These are phyloP conservation scores for Lodderomyces orthopsilosis DNA, from an alignment of 1,139 yeast species.

Conservation along the genomic window DNA sequence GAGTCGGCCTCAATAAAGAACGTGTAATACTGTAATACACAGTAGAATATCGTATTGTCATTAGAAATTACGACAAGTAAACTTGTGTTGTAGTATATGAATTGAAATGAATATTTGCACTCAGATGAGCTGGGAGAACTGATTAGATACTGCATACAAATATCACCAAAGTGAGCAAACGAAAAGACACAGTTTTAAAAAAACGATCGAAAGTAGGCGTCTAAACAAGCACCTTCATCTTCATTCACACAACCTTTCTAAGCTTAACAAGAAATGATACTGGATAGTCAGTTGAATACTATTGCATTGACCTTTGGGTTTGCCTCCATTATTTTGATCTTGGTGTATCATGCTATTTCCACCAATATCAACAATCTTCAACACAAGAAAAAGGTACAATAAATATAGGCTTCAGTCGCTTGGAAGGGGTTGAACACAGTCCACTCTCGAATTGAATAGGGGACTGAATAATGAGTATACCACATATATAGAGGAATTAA, in stretches of 20 bases:
- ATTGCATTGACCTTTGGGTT: slow-evolving; percentile 77
- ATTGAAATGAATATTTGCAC: not conserved
- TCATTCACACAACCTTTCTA: not conserved
- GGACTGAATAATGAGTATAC: too few relatives aligned
- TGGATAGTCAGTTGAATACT: slow-evolving; percentile 73
- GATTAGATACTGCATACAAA: not conserved
- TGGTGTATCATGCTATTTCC: slow-evolving; percentile 63
- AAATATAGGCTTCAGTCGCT: not conserved
- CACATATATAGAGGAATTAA: too few relatives aligned
- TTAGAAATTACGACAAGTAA: not conserved
- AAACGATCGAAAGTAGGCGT: not conserved
- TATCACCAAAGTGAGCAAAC: not conserved
- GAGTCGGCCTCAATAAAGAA: not conserved
- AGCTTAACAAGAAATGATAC: slow-evolving; percentile 58
- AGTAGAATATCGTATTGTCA: not conserved
- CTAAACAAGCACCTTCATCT: too few relatives aligned
- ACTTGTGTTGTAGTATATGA: too few relatives aligned
- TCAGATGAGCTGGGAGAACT: not conserved
- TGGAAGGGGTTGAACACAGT: too few relatives aligned
- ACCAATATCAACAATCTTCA: slow-evolving; percentile 33
- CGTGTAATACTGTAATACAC: not conserved
- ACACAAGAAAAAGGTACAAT: slow-evolving; percentile 6
- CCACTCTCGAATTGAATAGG: too few relatives aligned
- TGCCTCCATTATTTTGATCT: slow-evolving; percentile 65
- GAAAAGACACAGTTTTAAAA: not conserved